Percentiles rank a stretch among this genome's conserved stretches.
phyloP scores from a whole-genome alignment of 139 green algal genomes.

The Micractinium sp. region DNA sequence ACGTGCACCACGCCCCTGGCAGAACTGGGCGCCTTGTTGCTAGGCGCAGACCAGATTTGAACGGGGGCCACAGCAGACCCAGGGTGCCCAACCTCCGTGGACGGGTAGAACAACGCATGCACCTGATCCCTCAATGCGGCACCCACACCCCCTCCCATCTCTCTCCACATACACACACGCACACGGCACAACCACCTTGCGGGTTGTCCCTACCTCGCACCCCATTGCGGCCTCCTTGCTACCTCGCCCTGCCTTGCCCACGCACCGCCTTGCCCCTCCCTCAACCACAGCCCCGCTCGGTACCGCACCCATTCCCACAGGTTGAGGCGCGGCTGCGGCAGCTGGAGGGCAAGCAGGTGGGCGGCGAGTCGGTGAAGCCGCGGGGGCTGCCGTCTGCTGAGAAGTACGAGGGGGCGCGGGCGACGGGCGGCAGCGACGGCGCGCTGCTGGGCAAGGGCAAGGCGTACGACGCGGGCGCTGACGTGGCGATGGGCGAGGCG shows the following conservation, averaged over 20 bases:
- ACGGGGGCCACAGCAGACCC: constrained; percentile 54
- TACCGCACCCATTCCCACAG: constrained; percentile 48
- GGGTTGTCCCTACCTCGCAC: neutral
- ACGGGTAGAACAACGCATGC: constrained; percentile 58
- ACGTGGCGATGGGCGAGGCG: constrained; percentile 59
- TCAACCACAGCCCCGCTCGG: neutral
- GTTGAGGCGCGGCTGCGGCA: constrained; percentile 93
- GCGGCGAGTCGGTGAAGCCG: constrained; percentile 59
- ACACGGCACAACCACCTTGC: neutral
- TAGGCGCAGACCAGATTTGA: constrained; percentile 57
- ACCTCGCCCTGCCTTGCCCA: neutral
- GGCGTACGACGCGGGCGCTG: constrained; percentile 88
- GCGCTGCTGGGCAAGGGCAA: constrained; percentile 61
- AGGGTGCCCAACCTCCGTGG: constrained; percentile 50
- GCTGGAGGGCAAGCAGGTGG: constrained; percentile 86
- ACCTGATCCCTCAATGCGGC: constrained; percentile 60
- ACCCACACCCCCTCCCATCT: constrained; percentile 40
- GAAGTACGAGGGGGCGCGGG: constrained; percentile 75
- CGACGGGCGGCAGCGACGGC: constrained; percentile 44
- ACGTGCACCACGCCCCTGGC: constrained; percentile 27
- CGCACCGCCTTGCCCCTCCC: neutral
- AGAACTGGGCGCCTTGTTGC: constrained; percentile 43
- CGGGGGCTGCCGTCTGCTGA: constrained; percentile 53
- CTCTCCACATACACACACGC: neutral
- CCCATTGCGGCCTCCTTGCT: neutral